These are phyloP conservation scores for Zygotorulaspora florentina DNA, from an alignment of 805 yeast species.

Conservation along the genomic window DNA sequence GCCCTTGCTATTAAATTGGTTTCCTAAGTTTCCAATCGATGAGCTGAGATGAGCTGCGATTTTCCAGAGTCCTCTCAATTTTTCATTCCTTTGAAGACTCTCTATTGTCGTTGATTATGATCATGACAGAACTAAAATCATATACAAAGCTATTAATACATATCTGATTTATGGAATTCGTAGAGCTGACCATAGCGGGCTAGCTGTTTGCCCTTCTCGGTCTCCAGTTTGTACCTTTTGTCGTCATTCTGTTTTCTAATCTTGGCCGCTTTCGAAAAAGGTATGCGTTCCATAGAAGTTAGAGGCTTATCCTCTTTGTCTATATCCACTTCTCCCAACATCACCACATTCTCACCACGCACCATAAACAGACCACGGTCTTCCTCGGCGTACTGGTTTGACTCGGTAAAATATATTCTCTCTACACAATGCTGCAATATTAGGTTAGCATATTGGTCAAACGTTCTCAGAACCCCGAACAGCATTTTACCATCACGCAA, in stretches of 20 bases:
- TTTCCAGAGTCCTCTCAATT: neutral
- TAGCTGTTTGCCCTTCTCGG: slow-evolving; percentile 44
- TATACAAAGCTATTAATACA: slow-evolving; percentile 38
- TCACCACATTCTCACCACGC: slow-evolving; percentile 93
- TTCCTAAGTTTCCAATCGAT: neutral
- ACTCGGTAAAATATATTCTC: slow-evolving; percentile 62
- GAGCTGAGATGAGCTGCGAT: neutral
- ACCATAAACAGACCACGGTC: slow-evolving; percentile 77
- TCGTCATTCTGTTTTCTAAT: slow-evolving; percentile 35
- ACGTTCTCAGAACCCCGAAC: slow-evolving; percentile 87
- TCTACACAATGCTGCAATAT: slow-evolving; percentile 90
- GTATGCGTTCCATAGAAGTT: slow-evolving; percentile 50
- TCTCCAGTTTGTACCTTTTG: slow-evolving; percentile 40
- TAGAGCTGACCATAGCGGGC: slow-evolving; percentile 53
- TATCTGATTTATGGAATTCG: slow-evolving; percentile 53
- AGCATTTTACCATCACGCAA: slow-evolving; percentile 86
- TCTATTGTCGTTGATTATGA: neutral
- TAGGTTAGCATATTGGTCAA: slow-evolving; percentile 90
- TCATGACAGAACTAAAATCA: neutral
- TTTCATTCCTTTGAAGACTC: neutral
- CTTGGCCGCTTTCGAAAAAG: slow-evolving; percentile 57
- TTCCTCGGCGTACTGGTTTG: slow-evolving; percentile 64
- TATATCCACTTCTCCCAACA: slow-evolving; percentile 90
- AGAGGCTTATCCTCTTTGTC: slow-evolving; percentile 76
- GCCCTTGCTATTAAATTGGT: neutral